Evolutionary conservation across 192 early-diverging fungal genomes (phyloP).

Genomic region (Coemansia sp.): DNA sequence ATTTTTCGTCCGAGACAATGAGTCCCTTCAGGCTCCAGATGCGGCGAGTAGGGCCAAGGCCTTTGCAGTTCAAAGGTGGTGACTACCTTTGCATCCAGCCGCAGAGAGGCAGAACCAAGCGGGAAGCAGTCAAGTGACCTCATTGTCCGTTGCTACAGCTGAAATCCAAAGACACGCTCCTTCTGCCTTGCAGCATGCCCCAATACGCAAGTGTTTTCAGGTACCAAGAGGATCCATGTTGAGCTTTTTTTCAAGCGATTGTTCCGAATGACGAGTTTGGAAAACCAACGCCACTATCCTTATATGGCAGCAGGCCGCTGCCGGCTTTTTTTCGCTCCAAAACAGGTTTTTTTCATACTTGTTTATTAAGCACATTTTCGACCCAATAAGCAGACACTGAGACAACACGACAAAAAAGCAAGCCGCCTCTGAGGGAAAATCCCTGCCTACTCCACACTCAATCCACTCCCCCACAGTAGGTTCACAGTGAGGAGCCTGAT

Average conservation of each 20-base stretch:
- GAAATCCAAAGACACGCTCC: neutral
- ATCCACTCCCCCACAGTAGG: neutral
- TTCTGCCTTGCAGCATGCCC: neutral
- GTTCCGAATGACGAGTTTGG: neutral
- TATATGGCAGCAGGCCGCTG: neutral
- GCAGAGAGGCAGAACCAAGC: conserved; percentile 1
- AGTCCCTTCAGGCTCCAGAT: neutral
- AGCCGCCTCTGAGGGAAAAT: neutral
- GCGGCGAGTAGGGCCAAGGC: neutral
- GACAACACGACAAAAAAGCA: neutral
- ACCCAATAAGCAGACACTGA: neutral
- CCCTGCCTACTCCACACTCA: neutral
- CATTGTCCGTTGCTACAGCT: neutral
- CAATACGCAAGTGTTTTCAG: neutral
- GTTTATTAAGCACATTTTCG: neutral
- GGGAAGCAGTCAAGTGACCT: conserved; percentile 6
- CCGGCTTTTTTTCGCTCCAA: neutral
- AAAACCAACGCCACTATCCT: neutral
- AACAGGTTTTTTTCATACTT: neutral
- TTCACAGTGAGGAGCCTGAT: neutral
- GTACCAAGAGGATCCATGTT: neutral
- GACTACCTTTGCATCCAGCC: neutral
- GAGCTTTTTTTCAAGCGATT: neutral
- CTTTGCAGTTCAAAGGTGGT: neutral
- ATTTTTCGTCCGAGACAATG: neutral